These are phyloP conservation scores for Penicillium canescens DNA, from an alignment of 495 filamentous ascomycete species.

Conservation along the genomic window DNA sequence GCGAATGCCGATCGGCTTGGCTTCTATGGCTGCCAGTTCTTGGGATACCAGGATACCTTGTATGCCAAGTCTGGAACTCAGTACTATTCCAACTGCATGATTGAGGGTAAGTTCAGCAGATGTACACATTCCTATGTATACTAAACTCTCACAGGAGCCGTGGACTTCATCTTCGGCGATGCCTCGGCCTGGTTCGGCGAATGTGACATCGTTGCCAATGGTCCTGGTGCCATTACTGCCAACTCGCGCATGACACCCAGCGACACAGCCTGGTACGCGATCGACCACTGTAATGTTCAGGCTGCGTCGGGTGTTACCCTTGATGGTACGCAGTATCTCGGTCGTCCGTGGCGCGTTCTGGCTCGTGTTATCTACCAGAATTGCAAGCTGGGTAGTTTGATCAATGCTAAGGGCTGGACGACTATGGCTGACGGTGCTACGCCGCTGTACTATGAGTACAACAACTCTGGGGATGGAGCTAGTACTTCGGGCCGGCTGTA, in stretches of 20 bases:
- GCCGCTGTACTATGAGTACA: conserved; percentile 58
- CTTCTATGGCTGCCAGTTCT: conserved; percentile 60
- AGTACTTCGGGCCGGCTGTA: conserved; percentile 56
- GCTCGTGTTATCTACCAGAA: conserved; percentile 67
- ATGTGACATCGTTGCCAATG: conserved; percentile 57
- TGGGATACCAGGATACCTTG: conserved; percentile 65
- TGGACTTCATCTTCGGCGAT: conserved; percentile 70
- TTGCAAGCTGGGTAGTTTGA: conserved; percentile 52
- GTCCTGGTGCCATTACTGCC: conserved; percentile 53
- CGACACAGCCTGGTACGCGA: conserved; percentile 62
- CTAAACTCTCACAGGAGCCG: conserved; percentile 19
- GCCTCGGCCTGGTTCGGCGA: conserved; percentile 64
- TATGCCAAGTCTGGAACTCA: conserved; percentile 58
- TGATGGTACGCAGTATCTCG: conserved; percentile 59
- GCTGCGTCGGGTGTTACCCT: conserved; percentile 48
- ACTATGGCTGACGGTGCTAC: conserved; percentile 45
- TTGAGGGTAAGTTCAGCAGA: conserved; percentile 46
- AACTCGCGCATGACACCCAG: conserved; percentile 53
- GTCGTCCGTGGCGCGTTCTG: conserved; percentile 65
- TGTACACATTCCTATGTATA: background rate
- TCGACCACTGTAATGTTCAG: conserved; percentile 56
- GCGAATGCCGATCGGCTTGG: conserved; percentile 52
- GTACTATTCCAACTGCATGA: conserved; percentile 55
- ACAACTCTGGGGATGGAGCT: conserved; percentile 58
- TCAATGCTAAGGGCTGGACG: conserved; percentile 64